Conservation (phyloP, 345 rosid genomes). For the Hevea brasiliensis region DNA sequence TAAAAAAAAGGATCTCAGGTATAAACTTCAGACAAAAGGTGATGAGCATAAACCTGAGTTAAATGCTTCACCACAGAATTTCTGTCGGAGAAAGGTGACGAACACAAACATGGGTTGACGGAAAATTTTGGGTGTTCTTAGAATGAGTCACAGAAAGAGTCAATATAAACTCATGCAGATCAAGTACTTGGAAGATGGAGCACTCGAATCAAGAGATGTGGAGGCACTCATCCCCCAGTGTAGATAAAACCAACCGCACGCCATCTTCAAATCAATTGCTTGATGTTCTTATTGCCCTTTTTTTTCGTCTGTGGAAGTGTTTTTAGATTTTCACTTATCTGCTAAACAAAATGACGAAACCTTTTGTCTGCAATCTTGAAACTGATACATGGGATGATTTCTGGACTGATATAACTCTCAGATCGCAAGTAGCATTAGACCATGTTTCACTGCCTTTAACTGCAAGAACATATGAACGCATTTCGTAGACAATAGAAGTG, state of each 20-base stretch:
- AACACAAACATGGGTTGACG: constrained; percentile 16
- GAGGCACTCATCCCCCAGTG: constrained; percentile 6
- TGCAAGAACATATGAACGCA: too few species aligned
- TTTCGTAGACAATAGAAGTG: too few species aligned
- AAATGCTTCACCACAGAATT: background rate
- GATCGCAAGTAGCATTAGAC: too few species aligned
- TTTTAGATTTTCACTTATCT: too few species aligned
- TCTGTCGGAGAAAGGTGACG: constrained; percentile 35
- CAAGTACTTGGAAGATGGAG: constrained; percentile 18
- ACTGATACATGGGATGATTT: too few species aligned
- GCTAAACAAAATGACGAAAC: too few species aligned
- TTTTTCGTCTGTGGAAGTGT: background rate
- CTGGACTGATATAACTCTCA: too few species aligned
- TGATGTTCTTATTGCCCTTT: background rate
- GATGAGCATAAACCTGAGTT: background rate
- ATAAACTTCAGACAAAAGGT: constrained; percentile 11
- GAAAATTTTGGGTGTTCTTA: constrained; percentile 7
- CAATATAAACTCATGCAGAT: constrained; percentile 25
- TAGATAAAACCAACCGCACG: constrained; percentile 13
- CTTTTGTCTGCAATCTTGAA: too few species aligned
- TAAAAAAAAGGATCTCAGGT: background rate
- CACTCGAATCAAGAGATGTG: constrained; percentile 7
- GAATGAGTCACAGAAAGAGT: constrained; percentile 23
- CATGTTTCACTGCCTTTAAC: too few species aligned
- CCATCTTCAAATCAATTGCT: background rate